Base-by-base conservation (phyloP, 352 stramenopile species). In the Globisporangium yorkense region DNA sequence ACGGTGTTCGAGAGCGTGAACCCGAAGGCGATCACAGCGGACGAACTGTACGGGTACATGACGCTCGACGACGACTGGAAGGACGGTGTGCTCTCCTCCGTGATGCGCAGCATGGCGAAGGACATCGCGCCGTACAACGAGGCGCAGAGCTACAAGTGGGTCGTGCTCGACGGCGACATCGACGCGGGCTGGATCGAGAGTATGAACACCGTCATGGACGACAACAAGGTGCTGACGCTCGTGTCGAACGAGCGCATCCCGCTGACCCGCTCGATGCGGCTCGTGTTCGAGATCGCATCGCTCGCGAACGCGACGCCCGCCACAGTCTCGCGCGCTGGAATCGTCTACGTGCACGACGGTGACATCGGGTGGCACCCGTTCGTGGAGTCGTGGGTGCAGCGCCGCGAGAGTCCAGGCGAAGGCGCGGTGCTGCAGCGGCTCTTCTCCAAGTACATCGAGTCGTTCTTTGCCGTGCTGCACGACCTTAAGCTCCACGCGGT, bases 51-150 rank as follows among this genome's bases (percentile, higher is more conserved):
- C 61, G 89, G 94, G 39, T 98, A 95, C 73, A 98, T 98, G 94
- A 98, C 92, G 20, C 74, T 98, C 3, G 84, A 96, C n/a, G 98
- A 98, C 52, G 96, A 99, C 75, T 99, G 96, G 96, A 98, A 97
- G 70, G 96, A 99, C 70, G 96, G 96, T 33, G 92, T 98, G 8
- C 57, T 99, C 24, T 98, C 89, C 18, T 96, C 96, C 24, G 96
- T 98, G 43, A 98, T 99, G 96, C 89, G 96, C 53, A 96, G 92
- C 63, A 99, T 98, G 96, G 90, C 89, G 50, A 98, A 98, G 61
- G 97, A 92, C 21, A 61, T 70, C 12, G 61, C 77, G 21, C 88
- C 88, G 3, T 97, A 97, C 65, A 92, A 88, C 57, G 77, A 84
- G 2, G 69, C 89, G 12, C 92, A 99, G 72, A 80, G 68, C 6